Evolutionary conservation across 176 grass and related monocot species (phyloP).

Genomic region (Eremochloa ophiuroides): DNA sequence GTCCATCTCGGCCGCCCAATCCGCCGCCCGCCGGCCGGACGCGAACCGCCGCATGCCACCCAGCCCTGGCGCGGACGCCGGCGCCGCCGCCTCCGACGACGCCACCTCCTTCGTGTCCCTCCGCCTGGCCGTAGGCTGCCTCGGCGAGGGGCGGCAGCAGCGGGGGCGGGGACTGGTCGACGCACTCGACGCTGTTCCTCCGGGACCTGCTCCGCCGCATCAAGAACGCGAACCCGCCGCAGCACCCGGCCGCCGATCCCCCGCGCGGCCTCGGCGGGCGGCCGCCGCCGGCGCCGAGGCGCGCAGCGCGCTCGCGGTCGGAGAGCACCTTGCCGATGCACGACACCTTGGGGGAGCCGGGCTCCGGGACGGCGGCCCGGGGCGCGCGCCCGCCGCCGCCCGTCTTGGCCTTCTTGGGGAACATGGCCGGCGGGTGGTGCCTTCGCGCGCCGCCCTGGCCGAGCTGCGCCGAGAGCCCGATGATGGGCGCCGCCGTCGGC

Average conservation of each 20-base stretch:
- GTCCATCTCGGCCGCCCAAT: slow-evolving; percentile 48
- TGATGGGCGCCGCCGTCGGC: slow-evolving; percentile 49
- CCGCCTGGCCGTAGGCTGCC: neutral
- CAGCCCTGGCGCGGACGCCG: slow-evolving; percentile 26
- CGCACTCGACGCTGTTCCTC: slow-evolving; percentile 30
- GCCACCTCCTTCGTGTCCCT: neutral
- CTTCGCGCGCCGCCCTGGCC: slow-evolving; percentile 23
- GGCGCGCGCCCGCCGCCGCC: slow-evolving; percentile 44
- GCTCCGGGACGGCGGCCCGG: slow-evolving; percentile 57
- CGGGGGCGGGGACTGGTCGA: slow-evolving; percentile 31
- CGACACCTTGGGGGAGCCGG: slow-evolving; percentile 76
- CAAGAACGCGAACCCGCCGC: slow-evolving; percentile 31
- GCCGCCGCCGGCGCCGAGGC: no score
- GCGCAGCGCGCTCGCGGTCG: slow-evolving; percentile 33
- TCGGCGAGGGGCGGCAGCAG: neutral
- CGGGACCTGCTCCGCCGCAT: slow-evolving; percentile 35
- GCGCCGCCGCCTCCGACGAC: neutral
- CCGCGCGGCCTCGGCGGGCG: neutral
- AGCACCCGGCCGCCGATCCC: slow-evolving; percentile 31
- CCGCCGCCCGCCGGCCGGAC: slow-evolving; percentile 52
- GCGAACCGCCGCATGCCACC: slow-evolving; percentile 59
- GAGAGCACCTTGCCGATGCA: slow-evolving; percentile 92
- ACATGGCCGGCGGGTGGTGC: slow-evolving; percentile 48
- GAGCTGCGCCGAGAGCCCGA: slow-evolving; percentile 46
- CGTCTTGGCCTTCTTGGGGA: slow-evolving; percentile 54